Evolutionary conservation across 164 flowering plant genomes (phyloP).

Genomic region (Macadamia integrifolia): DNA sequence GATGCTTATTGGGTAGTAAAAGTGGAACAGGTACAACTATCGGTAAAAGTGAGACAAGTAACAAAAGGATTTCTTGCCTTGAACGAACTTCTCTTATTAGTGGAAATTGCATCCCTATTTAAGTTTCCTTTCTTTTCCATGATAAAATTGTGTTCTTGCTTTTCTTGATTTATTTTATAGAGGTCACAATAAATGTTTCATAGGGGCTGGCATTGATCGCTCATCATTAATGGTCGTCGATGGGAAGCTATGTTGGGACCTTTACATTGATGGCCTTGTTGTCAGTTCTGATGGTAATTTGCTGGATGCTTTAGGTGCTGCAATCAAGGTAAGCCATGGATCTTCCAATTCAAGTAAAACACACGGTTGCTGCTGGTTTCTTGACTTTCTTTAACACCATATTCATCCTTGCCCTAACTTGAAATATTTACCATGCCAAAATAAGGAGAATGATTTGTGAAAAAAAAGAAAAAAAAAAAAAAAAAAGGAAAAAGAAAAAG

Average conservation of each 20-base stretch:
- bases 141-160: background rate
- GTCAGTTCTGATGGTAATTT: conserved; percentile 88
- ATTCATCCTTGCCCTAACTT: too few relatives aligned
- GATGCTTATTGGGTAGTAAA: conserved; percentile 83
- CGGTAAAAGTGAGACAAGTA: conserved; percentile 1
- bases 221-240: conserved; percentile 66
- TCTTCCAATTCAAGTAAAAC: too few relatives aligned
- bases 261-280: conserved; percentile 88
- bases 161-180: background rate
- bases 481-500: too few relatives aligned
- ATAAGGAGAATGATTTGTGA: too few relatives aligned
- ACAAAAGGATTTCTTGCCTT: background rate
- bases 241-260: conserved; percentile 95
- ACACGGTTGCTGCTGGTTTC: too few relatives aligned
- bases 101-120: background rate
- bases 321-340: conserved; percentile 65
- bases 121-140: too few relatives aligned
- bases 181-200: conserved; percentile 2
- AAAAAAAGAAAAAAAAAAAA: too few relatives aligned
- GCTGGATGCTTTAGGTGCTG: conserved; percentile 86
- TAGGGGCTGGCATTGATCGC: conserved; percentile 90
- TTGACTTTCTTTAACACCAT: too few relatives aligned
- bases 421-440: too few relatives aligned
- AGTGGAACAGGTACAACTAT: conserved; percentile 75
- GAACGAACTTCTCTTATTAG: background rate